Base-by-base conservation (phyloP, 2,329 filamentous ascomycete genomes). In the Endoconidiophora laricicola region DNA sequence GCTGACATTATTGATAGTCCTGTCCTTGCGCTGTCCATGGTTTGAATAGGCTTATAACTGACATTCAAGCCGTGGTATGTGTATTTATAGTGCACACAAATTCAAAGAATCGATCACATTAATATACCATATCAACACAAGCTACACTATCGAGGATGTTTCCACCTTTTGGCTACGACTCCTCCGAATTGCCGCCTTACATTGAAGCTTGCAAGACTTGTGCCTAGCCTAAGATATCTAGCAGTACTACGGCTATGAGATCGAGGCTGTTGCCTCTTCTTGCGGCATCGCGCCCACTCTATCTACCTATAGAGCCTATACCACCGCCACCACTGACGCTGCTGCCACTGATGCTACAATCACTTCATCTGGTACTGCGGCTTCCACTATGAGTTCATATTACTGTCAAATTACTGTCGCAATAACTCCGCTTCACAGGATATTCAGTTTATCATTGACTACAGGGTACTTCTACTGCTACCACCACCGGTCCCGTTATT, bases 1-100 rank as follows among this genome's bases (percentile, higher is more conserved):
- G 16, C 16, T 18, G 16, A 18, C 16, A 18, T 18, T 18, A 18
- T 18, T 18, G 2, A 18, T 18, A 18, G 16, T 18, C 16, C 16
- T 18, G 16, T 18, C 24, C 48, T 37, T 43, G 48, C 12, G 48
- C 48, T 36, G 48, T 46, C 37, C 16, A 18, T 18, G 16, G 16
- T 18, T 18, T 18, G n/a, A n/a, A n/a, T n/a, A 42, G n/a, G 43
- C 44, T 26, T 47, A 51, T 16, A 60, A 71, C 40, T 74, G 71
- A 59, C 70, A 73, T 55, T 64, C 66, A 55, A 66, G 67, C 58
- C 73, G 70, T 60, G 70, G 70, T 72, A 60, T 53, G 66, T 60
- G n/a, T 39, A 16, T 20, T 37, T 18, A 43, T 23, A 20, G 2
- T 3, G 7, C 2, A 12, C 41, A 22, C 20, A 43, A 22, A 12